phyloP scores from a whole-genome alignment of 2,329 filamentous ascomycete species.

The Phyllosticta capitalensis region DNA sequence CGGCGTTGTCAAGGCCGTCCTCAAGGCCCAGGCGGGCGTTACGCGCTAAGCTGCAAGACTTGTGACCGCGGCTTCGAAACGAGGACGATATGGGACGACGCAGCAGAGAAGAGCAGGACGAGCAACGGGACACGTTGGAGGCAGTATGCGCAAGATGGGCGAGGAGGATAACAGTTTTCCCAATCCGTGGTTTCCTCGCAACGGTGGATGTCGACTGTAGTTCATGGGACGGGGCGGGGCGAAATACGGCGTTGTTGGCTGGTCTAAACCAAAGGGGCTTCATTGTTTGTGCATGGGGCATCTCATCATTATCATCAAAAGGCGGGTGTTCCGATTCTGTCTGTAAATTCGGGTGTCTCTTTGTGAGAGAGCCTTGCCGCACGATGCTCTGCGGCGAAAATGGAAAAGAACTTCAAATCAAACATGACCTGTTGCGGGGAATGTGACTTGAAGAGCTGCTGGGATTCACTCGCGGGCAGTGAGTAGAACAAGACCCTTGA shows the following conservation, averaged over 20 bases:
- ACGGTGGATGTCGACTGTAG: neutral
- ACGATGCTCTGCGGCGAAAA: neutral
- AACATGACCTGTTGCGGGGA: too few relatives aligned
- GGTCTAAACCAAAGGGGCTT: too few relatives aligned
- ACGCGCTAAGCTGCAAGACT: constrained; percentile 33
- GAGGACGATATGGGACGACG: neutral
- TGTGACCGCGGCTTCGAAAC: neutral
- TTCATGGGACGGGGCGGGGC: neutral
- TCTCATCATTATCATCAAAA: neutral
- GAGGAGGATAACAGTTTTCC: neutral
- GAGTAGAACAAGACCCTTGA: too few relatives aligned
- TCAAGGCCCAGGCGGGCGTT: constrained; percentile 49
- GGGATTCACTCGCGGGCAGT: too few relatives aligned
- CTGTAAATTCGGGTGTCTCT: neutral
- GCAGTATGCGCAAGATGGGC: neutral
- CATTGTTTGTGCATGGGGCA: neutral
- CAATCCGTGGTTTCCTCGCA: neutral
- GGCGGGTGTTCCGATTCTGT: neutral
- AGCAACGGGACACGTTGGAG: too few relatives aligned
- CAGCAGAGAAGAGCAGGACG: neutral
- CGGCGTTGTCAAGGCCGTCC: constrained; percentile 49
- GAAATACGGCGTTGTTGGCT: neutral
- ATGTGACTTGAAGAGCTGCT: too few relatives aligned
- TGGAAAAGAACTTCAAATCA: neutral
- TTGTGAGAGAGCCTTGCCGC: neutral